Evolutionary conservation across 371 early-diverging fungal genomes (phyloP), one percentile per base, ranked within the genome.

Genomic region (Mucor circinelloides): DNA sequence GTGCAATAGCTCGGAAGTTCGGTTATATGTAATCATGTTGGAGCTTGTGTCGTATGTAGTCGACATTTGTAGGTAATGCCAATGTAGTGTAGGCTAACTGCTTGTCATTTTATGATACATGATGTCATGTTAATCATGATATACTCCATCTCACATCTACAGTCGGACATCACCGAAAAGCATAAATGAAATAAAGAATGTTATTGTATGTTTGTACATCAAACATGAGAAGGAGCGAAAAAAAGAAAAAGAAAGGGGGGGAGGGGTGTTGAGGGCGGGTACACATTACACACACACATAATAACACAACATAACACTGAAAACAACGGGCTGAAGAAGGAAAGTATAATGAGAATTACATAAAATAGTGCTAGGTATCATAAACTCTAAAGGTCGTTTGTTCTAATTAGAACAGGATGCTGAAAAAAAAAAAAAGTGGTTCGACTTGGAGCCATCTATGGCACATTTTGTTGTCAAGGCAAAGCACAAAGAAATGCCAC

Each of bases 1-100:
- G 52, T 27, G 52, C 23, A 52, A 52, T 52, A 52, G 52, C 34
- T 62, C 62, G 62, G 62, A 62, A 62, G 36, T 62, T 62, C 62
- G 62, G 62, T 62, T 50, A 56, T 55, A 23, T 23, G 40, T 40
- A 40, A 17, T 40, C 40, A 40, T 40, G 40, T 52, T 52, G 52
- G 27, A 27, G 25, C 6, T 27, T 52, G 15, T 52, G 13, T 52
- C 40, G 40, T 40, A 40, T 40, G 17, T 40, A 40, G 17, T 17
- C 40, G 40, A 40, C 40, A 50, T 13, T 50, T 50, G 23, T 50
- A 10, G 19, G 19, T 23, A 50, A 50, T 23, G 50, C 10, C 50
- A 19, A 50, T 23, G 40, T 21, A 31, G 40, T 17, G 40, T 40
- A 40, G 40, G 40, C 40, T 40, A 40, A 17, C 40, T 40, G 13